Percentiles rank a stretch among this genome's conserved stretches.
Conservation (phyloP, 805 yeast genomes). For the Candida chauliodis region DNA sequence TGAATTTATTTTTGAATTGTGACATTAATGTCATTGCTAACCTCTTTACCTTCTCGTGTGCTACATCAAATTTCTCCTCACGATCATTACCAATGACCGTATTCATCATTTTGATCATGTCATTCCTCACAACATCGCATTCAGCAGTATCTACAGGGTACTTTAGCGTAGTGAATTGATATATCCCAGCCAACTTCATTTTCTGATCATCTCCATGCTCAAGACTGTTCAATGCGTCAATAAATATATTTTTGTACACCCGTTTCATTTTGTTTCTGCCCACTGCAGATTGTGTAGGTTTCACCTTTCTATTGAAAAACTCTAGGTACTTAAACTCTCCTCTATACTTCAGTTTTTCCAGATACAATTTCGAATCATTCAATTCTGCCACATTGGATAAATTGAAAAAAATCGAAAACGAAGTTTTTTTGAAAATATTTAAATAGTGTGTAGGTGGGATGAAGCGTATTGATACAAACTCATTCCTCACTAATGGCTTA, state of each 20-base stretch:
- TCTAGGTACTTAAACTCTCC: slow-evolving; percentile 22
- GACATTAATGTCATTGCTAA: background rate
- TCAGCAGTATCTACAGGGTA: slow-evolving; percentile 22
- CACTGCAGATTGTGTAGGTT: slow-evolving; percentile 33
- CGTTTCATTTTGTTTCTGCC: slow-evolving; percentile 26
- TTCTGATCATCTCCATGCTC: background rate
- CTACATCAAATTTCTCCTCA: background rate
- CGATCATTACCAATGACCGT: background rate
- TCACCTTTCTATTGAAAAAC: slow-evolving; percentile 21
- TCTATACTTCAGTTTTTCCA: slow-evolving; percentile 18
- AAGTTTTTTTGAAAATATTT: slow-evolving; percentile 32
- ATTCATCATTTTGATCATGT: slow-evolving; percentile 1
- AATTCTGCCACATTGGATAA: slow-evolving; percentile 24
- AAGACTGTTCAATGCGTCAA: slow-evolving; percentile 12
- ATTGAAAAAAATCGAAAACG: slow-evolving; percentile 32
- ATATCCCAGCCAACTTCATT: slow-evolving; percentile 22
- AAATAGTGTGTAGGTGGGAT: slow-evolving; percentile 27
- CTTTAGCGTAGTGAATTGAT: slow-evolving; percentile 15
- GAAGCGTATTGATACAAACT: slow-evolving; percentile 25
- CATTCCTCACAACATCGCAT: slow-evolving; percentile 1
- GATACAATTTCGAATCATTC: slow-evolving; percentile 23
- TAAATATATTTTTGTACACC: slow-evolving; percentile 15
- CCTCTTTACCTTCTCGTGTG: background rate
- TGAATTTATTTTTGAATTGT: background rate
- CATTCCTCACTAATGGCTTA: slow-evolving; percentile 16